These are phyloP conservation scores for Dissoconium aciculare DNA, from an alignment of 2,329 filamentous ascomycete genomes.

Conservation along the genomic window DNA sequence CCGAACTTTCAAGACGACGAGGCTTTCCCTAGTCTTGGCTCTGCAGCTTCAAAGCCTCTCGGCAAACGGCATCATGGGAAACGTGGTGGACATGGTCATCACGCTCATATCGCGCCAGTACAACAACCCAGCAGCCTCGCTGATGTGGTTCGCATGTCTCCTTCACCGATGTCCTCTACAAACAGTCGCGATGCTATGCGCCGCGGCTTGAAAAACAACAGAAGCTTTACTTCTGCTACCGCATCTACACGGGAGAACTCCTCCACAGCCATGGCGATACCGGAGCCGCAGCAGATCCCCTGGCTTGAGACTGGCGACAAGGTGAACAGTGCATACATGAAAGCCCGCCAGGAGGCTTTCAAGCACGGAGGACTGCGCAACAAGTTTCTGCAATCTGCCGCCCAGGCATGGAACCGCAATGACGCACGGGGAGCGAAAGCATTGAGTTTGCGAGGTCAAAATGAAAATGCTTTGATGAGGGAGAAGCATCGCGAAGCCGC, in stretches of 20 bases:
- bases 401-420: slow-evolving; percentile 96
- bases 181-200: slow-evolving; percentile 37
- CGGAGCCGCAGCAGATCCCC: slow-evolving; percentile 78
- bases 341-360: slow-evolving; percentile 87
- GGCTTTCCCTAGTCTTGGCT: slow-evolving; percentile 80
- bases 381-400: slow-evolving; percentile 92
- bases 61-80: slow-evolving; percentile 91
- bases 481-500: slow-evolving; percentile 93
- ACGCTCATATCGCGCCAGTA: slow-evolving; percentile 52
- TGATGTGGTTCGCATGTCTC: slow-evolving; percentile 90
- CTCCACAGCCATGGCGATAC: slow-evolving; percentile 66
- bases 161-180: slow-evolving; percentile 46
- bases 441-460: slow-evolving; percentile 81
- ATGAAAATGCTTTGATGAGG: slow-evolving; percentile 92
- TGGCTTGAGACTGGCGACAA: slow-evolving; percentile 89
- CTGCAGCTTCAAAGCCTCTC: slow-evolving; percentile 51
- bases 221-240: slow-evolving; percentile 49
- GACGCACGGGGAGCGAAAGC: slow-evolving; percentile 93
- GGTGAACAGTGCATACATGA: slow-evolving; percentile 87
- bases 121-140: slow-evolving; percentile 68
- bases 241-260: slow-evolving; percentile 60
- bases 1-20: slow-evolving; percentile 71
- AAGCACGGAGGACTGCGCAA: slow-evolving; percentile 93
- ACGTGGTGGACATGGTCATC: slow-evolving; percentile 59
- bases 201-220: slow-evolving; percentile 45